Conservation (phyloP, 441 rosid genomes). For the Gossypium aridum region DNA sequence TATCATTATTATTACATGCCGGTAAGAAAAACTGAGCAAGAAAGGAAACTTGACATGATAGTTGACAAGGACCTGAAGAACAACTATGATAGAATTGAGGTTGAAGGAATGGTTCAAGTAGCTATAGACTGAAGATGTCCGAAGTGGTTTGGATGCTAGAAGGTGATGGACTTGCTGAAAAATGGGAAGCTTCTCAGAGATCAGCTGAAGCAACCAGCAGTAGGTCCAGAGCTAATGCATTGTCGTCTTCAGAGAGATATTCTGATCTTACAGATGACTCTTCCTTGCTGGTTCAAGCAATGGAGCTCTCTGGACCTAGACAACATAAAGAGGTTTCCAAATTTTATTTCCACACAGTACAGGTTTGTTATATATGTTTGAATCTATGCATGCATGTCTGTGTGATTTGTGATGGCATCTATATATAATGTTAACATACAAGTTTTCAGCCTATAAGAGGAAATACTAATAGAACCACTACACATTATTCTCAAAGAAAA, state of each 20-base stretch:
- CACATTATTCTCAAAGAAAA: too few species aligned
- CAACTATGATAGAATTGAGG: conserved; percentile 66
- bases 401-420: too few species aligned
- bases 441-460: too few species aligned
- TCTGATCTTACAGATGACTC: conserved; percentile 92
- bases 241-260: conserved; percentile 73
- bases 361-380: not conserved
- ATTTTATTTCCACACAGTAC: not conserved
- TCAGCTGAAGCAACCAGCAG: conserved; percentile 40
- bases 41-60: conserved; percentile 71
- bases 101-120: conserved; percentile 82
- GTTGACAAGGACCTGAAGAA: conserved; percentile 79
- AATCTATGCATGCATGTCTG: not conserved
- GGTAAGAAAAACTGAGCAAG: conserved; percentile 81
- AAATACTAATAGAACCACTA: too few species aligned
- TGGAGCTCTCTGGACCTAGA: conserved; percentile 97
- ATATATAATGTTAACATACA: too few species aligned
- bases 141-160: conserved; percentile 95
- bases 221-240: conserved; percentile 43
- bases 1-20: conserved; percentile 17
- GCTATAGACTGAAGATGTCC: conserved; percentile 88
- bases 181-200: conserved; percentile 93
- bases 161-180: conserved; percentile 93
- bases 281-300: conserved; percentile 71
- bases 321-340: conserved; percentile 18